Conservation (phyloP, 2,329 filamentous ascomycete species). For the Phaeomoniella chlamydospora region DNA sequence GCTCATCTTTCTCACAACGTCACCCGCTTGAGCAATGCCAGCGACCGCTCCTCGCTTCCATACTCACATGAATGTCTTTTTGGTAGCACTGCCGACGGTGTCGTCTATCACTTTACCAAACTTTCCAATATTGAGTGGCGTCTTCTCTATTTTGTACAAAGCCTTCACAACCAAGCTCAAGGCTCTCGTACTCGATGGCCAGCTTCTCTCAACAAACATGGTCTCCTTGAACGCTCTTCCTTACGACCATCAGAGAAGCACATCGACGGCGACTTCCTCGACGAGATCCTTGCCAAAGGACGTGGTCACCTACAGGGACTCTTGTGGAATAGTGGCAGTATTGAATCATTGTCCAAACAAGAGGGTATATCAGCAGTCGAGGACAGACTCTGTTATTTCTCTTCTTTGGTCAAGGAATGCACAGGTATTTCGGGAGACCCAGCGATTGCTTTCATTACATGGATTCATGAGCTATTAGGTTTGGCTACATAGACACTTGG, state of each 20-base stretch:
- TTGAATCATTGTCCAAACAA: constrained; percentile 2
- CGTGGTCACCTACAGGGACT: constrained; percentile 7
- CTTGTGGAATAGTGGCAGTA: neutral
- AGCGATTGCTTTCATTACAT: constrained; percentile 6
- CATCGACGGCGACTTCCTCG: constrained; percentile 7
- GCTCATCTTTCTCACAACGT: neutral
- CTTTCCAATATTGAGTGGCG: constrained; percentile 49
- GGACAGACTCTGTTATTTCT: constrained; percentile 1
- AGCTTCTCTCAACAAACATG: neutral
- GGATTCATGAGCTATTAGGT: constrained; percentile 9
- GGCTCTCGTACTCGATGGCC: too few relatives aligned
- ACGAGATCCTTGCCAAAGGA: constrained; percentile 10
- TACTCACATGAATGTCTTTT: constrained; percentile 35
- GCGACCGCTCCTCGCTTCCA: neutral
- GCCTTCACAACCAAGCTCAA: constrained; percentile 42
- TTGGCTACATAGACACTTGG: too few relatives aligned
- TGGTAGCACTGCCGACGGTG: constrained; percentile 55
- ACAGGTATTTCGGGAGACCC: constrained; percentile 5
- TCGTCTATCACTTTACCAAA: constrained; percentile 54
- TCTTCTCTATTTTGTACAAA: constrained; percentile 60
- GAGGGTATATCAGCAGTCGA: constrained; percentile 4
- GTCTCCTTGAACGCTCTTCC: neutral
- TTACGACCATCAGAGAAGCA: constrained; percentile 7
- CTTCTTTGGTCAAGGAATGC: constrained; percentile 3
- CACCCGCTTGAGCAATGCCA: neutral